Evolutionary conservation across 306 rosid genomes (phyloP).

Genomic region (Quercus robur): DNA sequence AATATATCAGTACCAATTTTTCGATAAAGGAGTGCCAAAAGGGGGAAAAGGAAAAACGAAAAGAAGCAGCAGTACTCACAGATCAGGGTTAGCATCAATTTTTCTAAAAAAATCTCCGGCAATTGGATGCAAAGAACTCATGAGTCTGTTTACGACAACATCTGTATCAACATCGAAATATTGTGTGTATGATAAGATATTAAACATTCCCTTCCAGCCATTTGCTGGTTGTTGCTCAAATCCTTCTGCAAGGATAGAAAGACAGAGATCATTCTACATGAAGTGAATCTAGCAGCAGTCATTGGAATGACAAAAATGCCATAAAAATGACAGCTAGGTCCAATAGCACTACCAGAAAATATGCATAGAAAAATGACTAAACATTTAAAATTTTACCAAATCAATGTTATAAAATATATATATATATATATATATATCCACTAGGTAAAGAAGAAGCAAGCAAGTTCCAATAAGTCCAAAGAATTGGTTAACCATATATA

Average conservation of each 20-base stretch:
- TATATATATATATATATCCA: not conserved
- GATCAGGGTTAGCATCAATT: conserved; percentile 95
- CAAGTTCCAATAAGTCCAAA: not conserved
- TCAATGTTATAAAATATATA: not conserved
- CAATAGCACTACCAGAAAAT: not conserved
- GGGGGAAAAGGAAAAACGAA: no score
- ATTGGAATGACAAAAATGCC: not conserved
- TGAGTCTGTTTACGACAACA: conserved; percentile 68
- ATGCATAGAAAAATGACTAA: not conserved
- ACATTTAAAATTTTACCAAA: not conserved
- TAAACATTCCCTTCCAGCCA: conserved; percentile 89
- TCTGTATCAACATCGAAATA: conserved; percentile 95
- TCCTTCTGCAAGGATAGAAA: conserved; percentile 48
- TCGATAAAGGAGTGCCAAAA: not conserved
- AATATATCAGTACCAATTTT: not conserved
- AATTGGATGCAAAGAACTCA: conserved; percentile 75
- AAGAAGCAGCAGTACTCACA: conserved; percentile 54
- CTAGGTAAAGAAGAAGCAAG: not conserved
- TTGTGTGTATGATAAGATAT: conserved; percentile 71
- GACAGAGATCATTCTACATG: conserved; percentile 1
- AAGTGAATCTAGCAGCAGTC: not conserved
- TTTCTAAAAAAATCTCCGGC: conserved; percentile 82
- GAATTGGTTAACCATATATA: not conserved
- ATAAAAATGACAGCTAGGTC: not conserved
- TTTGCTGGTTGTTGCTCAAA: conserved; percentile 88